These are phyloP conservation scores for Lepraria neglecta DNA, from an alignment of 495 filamentous ascomycete species.

Conservation along the genomic window DNA sequence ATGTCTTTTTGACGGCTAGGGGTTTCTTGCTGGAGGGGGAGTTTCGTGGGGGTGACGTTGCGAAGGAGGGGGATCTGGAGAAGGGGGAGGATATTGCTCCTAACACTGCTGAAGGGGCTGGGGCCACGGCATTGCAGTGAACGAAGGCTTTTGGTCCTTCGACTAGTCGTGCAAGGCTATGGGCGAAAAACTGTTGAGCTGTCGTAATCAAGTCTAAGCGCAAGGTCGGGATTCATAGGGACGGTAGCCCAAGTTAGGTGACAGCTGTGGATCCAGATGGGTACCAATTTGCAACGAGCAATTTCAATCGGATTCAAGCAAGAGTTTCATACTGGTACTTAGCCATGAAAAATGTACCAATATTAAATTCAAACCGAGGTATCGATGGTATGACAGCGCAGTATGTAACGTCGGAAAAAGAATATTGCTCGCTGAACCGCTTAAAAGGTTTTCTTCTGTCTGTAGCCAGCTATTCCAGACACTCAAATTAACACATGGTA, in stretches of 20 bases:
- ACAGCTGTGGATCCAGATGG: too few relatives aligned
- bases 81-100: background rate
- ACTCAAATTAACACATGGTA: background rate
- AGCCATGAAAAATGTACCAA: background rate
- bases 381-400: background rate
- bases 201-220: too few relatives aligned
- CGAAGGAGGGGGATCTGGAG: background rate
- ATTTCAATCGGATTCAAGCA: too few relatives aligned
- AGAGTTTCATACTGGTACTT: too few relatives aligned
- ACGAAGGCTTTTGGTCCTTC: too few relatives aligned
- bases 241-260: too few relatives aligned
- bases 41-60: background rate
- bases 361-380: slow-evolving; percentile 3
- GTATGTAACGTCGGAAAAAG: background rate
- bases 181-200: too few relatives aligned
- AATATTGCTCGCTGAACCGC: slow-evolving; percentile 13
- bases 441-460: background rate
- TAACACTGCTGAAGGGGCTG: background rate
- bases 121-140: background rate
- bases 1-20: too few relatives aligned
- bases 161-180: too few relatives aligned
- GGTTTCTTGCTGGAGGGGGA: background rate
- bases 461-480: slow-evolving; percentile 13
- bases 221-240: too few relatives aligned
- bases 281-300: too few relatives aligned